These are phyloP conservation scores for Pleurotus sapidus DNA, from an alignment of 768 basidiomycete genomes.

Conservation along the genomic window DNA sequence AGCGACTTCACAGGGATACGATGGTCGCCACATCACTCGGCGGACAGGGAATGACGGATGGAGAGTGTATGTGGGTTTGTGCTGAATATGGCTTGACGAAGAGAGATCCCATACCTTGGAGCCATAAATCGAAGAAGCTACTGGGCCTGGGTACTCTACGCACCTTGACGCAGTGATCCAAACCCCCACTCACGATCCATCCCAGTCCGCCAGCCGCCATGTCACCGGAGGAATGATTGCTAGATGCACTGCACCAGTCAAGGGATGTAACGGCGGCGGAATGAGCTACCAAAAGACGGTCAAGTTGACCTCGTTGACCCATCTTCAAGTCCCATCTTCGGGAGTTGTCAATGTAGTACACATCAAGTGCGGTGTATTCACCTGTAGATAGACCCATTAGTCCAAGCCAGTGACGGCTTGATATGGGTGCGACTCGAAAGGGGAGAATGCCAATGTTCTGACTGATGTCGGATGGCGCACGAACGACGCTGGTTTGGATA, in stretches of 20 bases:
- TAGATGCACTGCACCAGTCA: constrained; percentile 59
- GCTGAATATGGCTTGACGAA: constrained; percentile 47
- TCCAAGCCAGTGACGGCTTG: constrained; percentile 69
- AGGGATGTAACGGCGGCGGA: constrained; percentile 66
- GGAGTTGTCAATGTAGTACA: not conserved
- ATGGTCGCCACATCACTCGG: constrained; percentile 74
- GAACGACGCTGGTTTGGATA: constrained; percentile 65
- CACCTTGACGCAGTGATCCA: constrained; percentile 80
- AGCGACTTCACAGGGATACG: constrained; percentile 72
- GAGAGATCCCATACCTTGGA: constrained; percentile 72
- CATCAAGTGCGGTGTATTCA: constrained; percentile 16
- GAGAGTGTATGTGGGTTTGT: constrained; percentile 65
- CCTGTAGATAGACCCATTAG: constrained; percentile 69
- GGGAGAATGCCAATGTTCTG: constrained; percentile 69
- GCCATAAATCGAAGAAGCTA: not conserved
- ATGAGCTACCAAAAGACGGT: constrained; percentile 74
- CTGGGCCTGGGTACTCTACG: constrained; percentile 9
- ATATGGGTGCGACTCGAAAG: constrained; percentile 58
- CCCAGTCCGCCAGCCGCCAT: constrained; percentile 40
- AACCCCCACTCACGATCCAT: constrained; percentile 78
- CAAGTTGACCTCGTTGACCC: constrained; percentile 72
- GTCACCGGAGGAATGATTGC: constrained; percentile 18
- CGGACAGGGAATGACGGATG: constrained; percentile 76
- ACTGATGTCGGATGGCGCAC: constrained; percentile 71
- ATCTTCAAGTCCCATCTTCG: constrained; percentile 75